Evolutionary conservation across 139 green algal genomes (phyloP), one percentile per base, ranked within the genome.

Genomic region (Tetraselmis striata): DNA sequence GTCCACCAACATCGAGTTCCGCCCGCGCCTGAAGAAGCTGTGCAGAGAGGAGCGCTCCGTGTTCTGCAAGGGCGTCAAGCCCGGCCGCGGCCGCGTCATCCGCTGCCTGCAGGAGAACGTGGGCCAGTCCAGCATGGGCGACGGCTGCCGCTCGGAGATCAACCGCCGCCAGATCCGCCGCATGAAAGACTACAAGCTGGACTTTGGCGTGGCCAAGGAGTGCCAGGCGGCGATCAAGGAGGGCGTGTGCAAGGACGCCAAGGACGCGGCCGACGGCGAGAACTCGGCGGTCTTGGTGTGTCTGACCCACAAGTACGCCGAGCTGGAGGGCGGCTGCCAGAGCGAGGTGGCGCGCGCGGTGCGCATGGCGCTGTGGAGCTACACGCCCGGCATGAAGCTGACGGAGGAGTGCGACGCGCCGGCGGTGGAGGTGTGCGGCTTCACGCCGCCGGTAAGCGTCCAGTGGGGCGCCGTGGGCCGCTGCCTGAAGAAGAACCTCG

Each of bases 341-440:
- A 82, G 83, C 28, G 92, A 98, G 91, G 81, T 97, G 75, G 88
- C 87, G 2, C 91, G 94, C 28, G 92, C 92, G 0, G 87, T 95
- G 29, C 91, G 93, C 80, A 95, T 95, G 90, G 93, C 94, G 1
- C 91, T 98, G 78, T 97, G 88, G 85, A 88, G 92, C 27, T 98
- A 95, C 89, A 76, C 83, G 28, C 80, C 85, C 23, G 87, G 85
- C 2, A 79, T 79, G 0, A 84, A 88, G 24, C 77, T 98, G 31
- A 98, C 94, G 0, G 22, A 75, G 24, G 32, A 82, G 1, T 98
- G 94, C 86, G 94, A 98, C 67, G 77, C 83, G 0, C 91, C 95
- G 80, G 90, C 95, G 2, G 30, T 85, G 28, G 45, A 87, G 28
- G 31, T 91, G 23, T 95, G 91, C 85, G 80, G 91, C 28, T 29